phyloP scores from a whole-genome alignment of 2,329 filamentous ascomycete species.

The Talaromyces sp. region DNA sequence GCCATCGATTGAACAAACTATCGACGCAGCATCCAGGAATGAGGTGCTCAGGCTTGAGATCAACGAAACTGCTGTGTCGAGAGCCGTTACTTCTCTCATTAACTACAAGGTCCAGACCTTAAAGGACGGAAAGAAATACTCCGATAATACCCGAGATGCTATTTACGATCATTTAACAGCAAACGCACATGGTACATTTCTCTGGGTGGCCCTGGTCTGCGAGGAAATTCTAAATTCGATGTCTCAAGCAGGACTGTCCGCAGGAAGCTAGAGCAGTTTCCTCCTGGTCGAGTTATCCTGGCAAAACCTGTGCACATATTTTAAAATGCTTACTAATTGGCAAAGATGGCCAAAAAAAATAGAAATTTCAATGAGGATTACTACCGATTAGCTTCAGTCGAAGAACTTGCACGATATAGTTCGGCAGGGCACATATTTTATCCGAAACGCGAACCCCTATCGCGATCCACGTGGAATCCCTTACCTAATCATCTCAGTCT shows the following conservation, averaged over 20 bases:
- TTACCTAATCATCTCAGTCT: constrained; percentile 16
- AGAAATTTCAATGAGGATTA: too few relatives aligned
- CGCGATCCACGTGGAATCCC: constrained; percentile 13
- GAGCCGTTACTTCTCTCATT: constrained; percentile 25
- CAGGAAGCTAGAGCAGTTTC: too few relatives aligned
- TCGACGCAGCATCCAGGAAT: constrained; percentile 20
- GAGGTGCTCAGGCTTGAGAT: constrained; percentile 32
- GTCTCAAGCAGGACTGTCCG: not conserved
- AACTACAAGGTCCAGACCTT: constrained; percentile 23
- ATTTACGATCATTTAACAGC: constrained; percentile 24
- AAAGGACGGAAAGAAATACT: constrained; percentile 18
- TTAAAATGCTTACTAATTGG: too few relatives aligned
- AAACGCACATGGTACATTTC: constrained; percentile 42
- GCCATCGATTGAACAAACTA: constrained; percentile 30
- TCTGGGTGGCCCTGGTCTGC: constrained; percentile 46
- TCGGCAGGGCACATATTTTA: not conserved
- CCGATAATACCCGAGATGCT: constrained; percentile 20
- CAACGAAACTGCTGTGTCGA: constrained; percentile 17
- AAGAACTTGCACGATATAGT: not conserved
- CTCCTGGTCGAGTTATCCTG: too few relatives aligned
- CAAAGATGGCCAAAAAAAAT: not conserved
- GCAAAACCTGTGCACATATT: not conserved
- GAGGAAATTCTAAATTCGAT: constrained; percentile 29
- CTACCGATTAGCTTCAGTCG: too few relatives aligned
- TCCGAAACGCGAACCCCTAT: constrained; percentile 9